phyloP scores from a whole-genome alignment of 2,329 filamentous ascomycete species.

The Fusarium sp. region DNA sequence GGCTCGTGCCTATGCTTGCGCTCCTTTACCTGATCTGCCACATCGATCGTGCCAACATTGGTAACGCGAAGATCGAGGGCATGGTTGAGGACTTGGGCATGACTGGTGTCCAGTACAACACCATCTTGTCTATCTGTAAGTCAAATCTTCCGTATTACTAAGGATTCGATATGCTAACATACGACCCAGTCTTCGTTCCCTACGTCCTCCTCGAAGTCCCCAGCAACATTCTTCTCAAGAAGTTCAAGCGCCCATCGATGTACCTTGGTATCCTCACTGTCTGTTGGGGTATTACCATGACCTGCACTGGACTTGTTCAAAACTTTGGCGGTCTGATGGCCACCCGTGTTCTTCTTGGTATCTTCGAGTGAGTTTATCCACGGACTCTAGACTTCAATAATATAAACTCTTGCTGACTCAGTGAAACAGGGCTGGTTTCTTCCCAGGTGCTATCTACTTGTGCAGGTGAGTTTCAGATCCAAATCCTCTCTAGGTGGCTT shows the following conservation, averaged over 20 bases:
- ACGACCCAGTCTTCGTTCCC: slow-evolving; percentile 35
- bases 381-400: not conserved
- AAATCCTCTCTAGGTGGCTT: not conserved
- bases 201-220: slow-evolving; percentile 46
- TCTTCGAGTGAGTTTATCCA: slow-evolving; percentile 64
- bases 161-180: not conserved
- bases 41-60: slow-evolving; percentile 66
- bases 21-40: slow-evolving; percentile 68
- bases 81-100: slow-evolving; percentile 59
- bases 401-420: slow-evolving; percentile 1
- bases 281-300: slow-evolving; percentile 75
- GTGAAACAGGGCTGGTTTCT: slow-evolving; percentile 69
- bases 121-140: slow-evolving; percentile 70
- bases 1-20: slow-evolving; percentile 64
- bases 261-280: slow-evolving; percentile 49
- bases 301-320: slow-evolving; percentile 71
- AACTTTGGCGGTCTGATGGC: slow-evolving; percentile 72
- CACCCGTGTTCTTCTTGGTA: slow-evolving; percentile 73
- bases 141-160: slow-evolving; percentile 58
- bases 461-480: slow-evolving; percentile 56
- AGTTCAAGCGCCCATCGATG: slow-evolving; percentile 42
- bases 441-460: slow-evolving; percentile 80
- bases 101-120: slow-evolving; percentile 71
- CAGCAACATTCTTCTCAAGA: slow-evolving; percentile 48
- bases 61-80: slow-evolving; percentile 65